A percentile compares a stretch with the other conserved stretches of the same genome.
Evolutionary conservation across 1,139 yeast species (phyloP).

Genomic region (Scheffersomyces insectosa): DNA sequence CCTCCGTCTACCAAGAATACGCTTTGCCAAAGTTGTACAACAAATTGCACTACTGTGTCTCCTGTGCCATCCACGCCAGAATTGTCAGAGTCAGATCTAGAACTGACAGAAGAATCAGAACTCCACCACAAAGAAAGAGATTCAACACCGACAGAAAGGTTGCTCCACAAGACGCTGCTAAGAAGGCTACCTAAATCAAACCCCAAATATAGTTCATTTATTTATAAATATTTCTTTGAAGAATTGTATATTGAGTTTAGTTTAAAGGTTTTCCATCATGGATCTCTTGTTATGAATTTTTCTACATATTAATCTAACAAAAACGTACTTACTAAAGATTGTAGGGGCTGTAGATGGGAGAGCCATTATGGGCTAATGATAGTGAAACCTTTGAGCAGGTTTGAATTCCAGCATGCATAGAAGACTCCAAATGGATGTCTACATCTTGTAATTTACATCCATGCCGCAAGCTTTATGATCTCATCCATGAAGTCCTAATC

Average conservation of each 20-base stretch:
- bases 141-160: constrained; percentile 96
- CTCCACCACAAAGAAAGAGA: constrained; percentile 99
- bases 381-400: no score
- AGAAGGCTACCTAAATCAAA: constrained; percentile 59
- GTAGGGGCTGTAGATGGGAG: no score
- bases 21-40: constrained; percentile 99
- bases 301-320: no score
- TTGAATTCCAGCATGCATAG: no score
- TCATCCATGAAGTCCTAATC: no score
- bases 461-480: no score
- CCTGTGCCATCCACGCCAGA: constrained; percentile 99
- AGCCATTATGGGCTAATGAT: no score
- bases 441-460: no score
- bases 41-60: constrained; percentile 99
- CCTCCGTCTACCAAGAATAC: constrained; percentile 98
- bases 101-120: constrained; percentile 96
- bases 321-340: no score
- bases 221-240: background rate
- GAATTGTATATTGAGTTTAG: constrained; percentile 1
- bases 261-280: background rate
- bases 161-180: constrained; percentile 97
- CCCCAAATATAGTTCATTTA: background rate
- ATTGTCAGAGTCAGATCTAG: constrained; percentile 99
- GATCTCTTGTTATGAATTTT: no score
- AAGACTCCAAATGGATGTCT: no score